phyloP scores from a whole-genome alignment of 1,139 yeast genomes.

The Blastobotrys apis region DNA sequence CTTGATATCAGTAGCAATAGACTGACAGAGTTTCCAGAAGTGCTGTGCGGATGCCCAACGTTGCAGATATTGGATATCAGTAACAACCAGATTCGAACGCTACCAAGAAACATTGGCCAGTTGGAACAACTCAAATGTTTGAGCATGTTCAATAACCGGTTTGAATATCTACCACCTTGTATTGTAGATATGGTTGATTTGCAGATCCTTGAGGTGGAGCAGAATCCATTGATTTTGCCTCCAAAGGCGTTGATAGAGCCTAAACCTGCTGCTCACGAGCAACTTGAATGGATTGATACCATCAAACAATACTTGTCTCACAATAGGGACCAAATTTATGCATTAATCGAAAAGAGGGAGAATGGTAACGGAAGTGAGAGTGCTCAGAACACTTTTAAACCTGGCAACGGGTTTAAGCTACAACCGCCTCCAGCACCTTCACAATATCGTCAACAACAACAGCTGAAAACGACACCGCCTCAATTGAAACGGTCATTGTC shows the following conservation, averaged over 20 bases:
- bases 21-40: slow-evolving; percentile 50
- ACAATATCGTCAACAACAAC: neutral
- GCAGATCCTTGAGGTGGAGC: slow-evolving; percentile 63
- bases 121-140: slow-evolving; percentile 47
- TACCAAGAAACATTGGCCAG: slow-evolving; percentile 41
- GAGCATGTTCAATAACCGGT: slow-evolving; percentile 58
- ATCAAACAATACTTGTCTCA: slow-evolving; percentile 43
- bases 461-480: slow-evolving; percentile 14
- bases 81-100: slow-evolving; percentile 46
- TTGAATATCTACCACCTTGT: slow-evolving; percentile 55
- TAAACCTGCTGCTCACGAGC: slow-evolving; percentile 36
- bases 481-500: slow-evolving; percentile 12
- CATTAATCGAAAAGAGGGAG: slow-evolving; percentile 10
- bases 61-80: slow-evolving; percentile 70
- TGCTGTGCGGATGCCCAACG: slow-evolving; percentile 38
- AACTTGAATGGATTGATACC: slow-evolving; percentile 52
- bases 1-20: slow-evolving; percentile 64
- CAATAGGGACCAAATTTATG: slow-evolving; percentile 18
- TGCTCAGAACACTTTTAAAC: neutral
- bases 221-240: slow-evolving; percentile 59
- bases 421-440: slow-evolving; percentile 16
- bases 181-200: slow-evolving; percentile 51
- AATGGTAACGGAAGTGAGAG: neutral
- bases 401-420: slow-evolving; percentile 3
- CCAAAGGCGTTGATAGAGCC: slow-evolving; percentile 39